phyloP scores from a whole-genome alignment of 345 rosid genomes.

The Raphanus sativus region DNA sequence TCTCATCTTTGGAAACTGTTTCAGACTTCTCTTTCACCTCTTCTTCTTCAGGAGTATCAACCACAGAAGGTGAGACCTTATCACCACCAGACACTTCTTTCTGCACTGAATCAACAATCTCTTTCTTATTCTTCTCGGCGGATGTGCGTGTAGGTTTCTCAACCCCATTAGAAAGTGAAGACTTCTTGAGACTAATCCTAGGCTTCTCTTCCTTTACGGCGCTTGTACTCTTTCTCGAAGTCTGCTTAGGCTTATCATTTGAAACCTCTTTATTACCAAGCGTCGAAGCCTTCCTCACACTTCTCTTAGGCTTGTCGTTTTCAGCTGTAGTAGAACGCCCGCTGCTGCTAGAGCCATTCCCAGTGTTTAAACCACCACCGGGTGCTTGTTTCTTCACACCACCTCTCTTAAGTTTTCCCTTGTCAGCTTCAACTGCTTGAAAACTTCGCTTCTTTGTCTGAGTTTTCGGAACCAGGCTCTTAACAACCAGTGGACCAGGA shows the following conservation, averaged over 20 bases:
- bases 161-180: conserved; percentile 39
- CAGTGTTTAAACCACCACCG: conserved; percentile 36
- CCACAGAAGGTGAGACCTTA: conserved; percentile 30
- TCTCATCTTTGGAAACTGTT: neutral
- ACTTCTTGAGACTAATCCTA: conserved; percentile 41
- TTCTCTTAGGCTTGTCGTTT: conserved; percentile 49
- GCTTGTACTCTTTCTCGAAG: conserved; percentile 45
- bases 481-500: conserved; percentile 43
- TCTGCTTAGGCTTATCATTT: conserved; percentile 49
- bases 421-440: conserved; percentile 43
- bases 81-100: conserved; percentile 32
- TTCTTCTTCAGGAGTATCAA: conserved; percentile 22
- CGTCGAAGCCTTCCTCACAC: conserved; percentile 48
- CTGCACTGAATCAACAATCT: conserved; percentile 25
- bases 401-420: conserved; percentile 47
- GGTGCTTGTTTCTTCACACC: conserved; percentile 50
- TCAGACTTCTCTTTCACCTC: neutral
- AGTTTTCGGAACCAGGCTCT: conserved; percentile 37
- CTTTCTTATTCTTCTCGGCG: conserved; percentile 45
- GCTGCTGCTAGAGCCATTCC: conserved; percentile 35
- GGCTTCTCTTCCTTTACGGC: conserved; percentile 45
- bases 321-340: conserved; percentile 38
- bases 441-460: conserved; percentile 38
- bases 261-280: conserved; percentile 49
- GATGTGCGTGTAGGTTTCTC: conserved; percentile 36